A percentile compares a stretch with the other conserved stretches of the same genome.
These are phyloP conservation scores for Fusarium sulawesiense DNA, from an alignment of 2,329 filamentous ascomycete species.

Conservation along the genomic window DNA sequence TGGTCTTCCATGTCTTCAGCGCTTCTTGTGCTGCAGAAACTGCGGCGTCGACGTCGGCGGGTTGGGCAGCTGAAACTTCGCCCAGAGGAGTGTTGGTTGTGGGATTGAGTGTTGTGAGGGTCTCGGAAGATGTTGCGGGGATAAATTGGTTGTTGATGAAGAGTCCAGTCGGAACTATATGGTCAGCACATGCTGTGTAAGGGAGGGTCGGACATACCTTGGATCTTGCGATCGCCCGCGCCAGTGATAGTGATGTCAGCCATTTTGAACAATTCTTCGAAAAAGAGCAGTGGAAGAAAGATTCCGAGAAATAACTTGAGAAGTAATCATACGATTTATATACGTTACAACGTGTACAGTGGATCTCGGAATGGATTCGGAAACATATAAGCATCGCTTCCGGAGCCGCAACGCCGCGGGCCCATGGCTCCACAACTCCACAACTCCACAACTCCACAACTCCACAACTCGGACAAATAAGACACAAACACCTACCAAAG, in stretches of 20 bases:
- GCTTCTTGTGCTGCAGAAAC: conserved; percentile 83
- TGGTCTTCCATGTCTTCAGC: conserved; percentile 56
- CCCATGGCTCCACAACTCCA: background rate
- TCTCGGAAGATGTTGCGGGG: background rate
- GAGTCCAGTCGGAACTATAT: conserved; percentile 24
- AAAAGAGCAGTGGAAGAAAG: too few relatives aligned
- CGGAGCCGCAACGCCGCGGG: background rate
- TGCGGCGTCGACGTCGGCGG: conserved; percentile 73
- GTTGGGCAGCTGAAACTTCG: conserved; percentile 15
- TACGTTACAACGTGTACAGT: background rate
- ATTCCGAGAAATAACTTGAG: background rate
- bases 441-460: too few relatives aligned
- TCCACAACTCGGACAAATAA: background rate
- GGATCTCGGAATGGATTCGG: background rate
- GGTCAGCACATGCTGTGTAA: background rate
- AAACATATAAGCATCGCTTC: background rate
- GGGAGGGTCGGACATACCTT: background rate
- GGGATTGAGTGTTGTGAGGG: conserved; percentile 11
- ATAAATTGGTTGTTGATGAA: conserved; percentile 28
- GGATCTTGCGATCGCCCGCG: conserved; percentile 9
- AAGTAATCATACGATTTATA: background rate
- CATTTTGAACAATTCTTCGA: too few relatives aligned
- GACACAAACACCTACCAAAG: background rate
- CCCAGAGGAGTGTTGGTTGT: background rate
- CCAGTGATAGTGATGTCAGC: conserved; percentile 9